A percentile compares a stretch with the other conserved stretches of the same genome.
These are phyloP conservation scores for Phanerochaete carnosa DNA, from an alignment of 768 basidiomycete genomes.

Conservation along the genomic window DNA sequence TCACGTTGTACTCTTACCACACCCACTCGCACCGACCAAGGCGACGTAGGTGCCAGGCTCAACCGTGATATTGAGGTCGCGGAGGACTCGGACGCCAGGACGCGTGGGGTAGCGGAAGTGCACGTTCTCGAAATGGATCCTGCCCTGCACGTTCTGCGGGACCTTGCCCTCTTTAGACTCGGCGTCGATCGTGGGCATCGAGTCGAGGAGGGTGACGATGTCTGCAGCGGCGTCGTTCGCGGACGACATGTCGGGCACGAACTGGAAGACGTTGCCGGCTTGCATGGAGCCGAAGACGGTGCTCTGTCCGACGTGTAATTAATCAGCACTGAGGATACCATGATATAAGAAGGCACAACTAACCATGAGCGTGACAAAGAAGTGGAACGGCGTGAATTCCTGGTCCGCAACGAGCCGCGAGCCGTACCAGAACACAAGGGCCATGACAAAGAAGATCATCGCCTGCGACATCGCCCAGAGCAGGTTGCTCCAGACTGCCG, in stretches of 20 bases:
- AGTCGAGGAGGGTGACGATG: conserved; percentile 75
- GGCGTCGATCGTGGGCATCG: conserved; percentile 74
- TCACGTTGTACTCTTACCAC: conserved; percentile 71
- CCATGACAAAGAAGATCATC: conserved; percentile 73
- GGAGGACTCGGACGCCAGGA: conserved; percentile 81
- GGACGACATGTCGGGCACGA: conserved; percentile 86
- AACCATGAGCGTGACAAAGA: conserved; percentile 67
- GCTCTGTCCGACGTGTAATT: conserved; percentile 36
- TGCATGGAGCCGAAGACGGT: conserved; percentile 80
- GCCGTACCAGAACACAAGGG: conserved; percentile 79
- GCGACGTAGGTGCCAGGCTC: conserved; percentile 81
- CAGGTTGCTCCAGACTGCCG: conserved; percentile 57
- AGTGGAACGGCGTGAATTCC: conserved; percentile 55
- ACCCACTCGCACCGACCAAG: conserved; percentile 78
- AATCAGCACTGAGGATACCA: neutral
- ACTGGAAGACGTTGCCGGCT: conserved; percentile 80
- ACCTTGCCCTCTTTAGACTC: conserved; percentile 66
- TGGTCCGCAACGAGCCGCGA: conserved; percentile 53
- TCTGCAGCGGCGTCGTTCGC: conserved; percentile 75
- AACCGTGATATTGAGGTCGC: conserved; percentile 66
- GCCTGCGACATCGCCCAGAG: conserved; percentile 75
- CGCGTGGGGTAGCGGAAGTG: conserved; percentile 91
- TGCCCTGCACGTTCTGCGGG: conserved; percentile 47
- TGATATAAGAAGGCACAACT: neutral
- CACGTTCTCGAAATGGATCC: conserved; percentile 74